Conservation (phyloP, 2,329 filamentous ascomycete species). For the Trichoderma atrobrunneum region DNA sequence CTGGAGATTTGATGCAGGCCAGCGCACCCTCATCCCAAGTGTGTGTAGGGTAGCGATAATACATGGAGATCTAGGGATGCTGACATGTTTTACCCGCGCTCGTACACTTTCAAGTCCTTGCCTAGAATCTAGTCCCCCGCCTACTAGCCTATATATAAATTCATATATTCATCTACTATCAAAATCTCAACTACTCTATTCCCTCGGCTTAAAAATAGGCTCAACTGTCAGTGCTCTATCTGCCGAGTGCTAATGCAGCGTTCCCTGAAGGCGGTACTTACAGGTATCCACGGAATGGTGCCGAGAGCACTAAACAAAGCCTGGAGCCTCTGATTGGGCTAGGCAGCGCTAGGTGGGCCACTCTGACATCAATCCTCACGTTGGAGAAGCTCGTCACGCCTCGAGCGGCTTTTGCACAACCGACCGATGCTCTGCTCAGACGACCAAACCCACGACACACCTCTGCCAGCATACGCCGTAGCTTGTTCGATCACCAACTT, state of each 20-base stretch:
- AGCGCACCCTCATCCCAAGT: neutral
- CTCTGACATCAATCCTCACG: constrained; percentile 20
- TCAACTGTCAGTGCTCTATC: neutral
- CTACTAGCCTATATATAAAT: neutral
- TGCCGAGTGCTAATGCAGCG: neutral
- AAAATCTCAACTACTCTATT: neutral
- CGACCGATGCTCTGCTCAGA: neutral
- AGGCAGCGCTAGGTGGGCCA: neutral
- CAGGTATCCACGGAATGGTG: neutral
- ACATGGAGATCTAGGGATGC: neutral
- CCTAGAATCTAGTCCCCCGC: neutral
- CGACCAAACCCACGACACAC: neutral
- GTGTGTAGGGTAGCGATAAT: neutral
- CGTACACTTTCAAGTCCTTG: neutral
- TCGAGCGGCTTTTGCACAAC: neutral
- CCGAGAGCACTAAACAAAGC: neutral
- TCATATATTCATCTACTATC: neutral
- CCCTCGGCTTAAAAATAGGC: neutral
- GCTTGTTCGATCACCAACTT: neutral
- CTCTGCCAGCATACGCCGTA: neutral
- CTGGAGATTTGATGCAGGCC: neutral
- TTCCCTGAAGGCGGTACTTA: neutral
- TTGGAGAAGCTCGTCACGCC: neutral
- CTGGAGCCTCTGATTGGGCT: neutral
- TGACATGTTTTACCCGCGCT: neutral